Evolutionary conservation across 179 eudicot species (phyloP).

Genomic region (Pouteria campechiana): DNA sequence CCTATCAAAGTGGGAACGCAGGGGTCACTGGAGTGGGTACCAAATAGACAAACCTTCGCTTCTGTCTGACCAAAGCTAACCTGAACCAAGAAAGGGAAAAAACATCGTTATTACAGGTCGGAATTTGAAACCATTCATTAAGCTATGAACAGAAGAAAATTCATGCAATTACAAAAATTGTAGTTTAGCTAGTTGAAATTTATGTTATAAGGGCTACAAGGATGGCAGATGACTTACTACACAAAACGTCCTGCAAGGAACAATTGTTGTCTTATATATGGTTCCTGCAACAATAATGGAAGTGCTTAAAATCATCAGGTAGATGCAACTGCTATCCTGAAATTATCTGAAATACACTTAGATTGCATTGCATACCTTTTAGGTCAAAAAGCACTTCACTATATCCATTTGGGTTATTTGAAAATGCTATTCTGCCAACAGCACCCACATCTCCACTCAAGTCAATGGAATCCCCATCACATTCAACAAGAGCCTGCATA

Average conservation of each 20-base stretch:
- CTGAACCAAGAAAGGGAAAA: constrained; percentile 46
- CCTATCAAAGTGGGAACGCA: too few relatives aligned
- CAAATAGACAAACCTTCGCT: constrained; percentile 60
- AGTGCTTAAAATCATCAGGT: constrained; percentile 2
- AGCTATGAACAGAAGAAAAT: constrained; percentile 3
- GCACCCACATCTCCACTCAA: constrained; percentile 98
- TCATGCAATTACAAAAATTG: neutral
- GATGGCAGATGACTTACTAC: constrained; percentile 43
- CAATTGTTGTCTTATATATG: constrained; percentile 72
- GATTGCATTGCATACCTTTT: constrained; percentile 71
- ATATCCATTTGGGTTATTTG: constrained; percentile 46
- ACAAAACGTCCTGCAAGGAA: constrained; percentile 90
- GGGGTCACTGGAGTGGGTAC: too few relatives aligned
- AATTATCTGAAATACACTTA: neutral
- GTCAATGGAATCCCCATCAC: constrained; percentile 95
- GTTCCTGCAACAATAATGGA: constrained; percentile 57
- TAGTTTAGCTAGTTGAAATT: neutral
- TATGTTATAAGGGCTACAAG: neutral
- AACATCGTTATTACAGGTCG: too few relatives aligned
- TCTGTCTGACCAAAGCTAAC: constrained; percentile 90
- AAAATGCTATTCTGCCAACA: constrained; percentile 76
- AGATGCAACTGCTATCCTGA: neutral
- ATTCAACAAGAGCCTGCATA: constrained; percentile 90
- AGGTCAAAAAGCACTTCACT: constrained; percentile 72
- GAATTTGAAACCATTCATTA: too few relatives aligned